phyloP scores from a whole-genome alignment of 2,329 filamentous ascomycete species.

The Fusarium azukiicola region DNA sequence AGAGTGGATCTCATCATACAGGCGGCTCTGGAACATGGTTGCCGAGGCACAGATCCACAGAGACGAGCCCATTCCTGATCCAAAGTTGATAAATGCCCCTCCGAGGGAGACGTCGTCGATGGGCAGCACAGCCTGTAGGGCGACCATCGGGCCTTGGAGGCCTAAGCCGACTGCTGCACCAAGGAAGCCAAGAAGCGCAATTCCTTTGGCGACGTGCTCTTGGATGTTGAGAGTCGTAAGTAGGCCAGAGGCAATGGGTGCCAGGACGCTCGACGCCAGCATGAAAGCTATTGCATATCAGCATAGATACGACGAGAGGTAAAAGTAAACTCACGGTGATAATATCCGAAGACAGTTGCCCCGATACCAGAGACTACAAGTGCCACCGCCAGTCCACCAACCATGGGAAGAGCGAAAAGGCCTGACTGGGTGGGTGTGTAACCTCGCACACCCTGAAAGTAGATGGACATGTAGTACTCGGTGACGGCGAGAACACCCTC shows the following conservation, averaged over 20 bases:
- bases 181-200: slow-evolving; percentile 45
- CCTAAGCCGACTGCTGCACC: slow-evolving; percentile 48
- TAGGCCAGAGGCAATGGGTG: slow-evolving; percentile 47
- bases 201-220: slow-evolving; percentile 48
- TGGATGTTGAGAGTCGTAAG: slow-evolving; percentile 47
- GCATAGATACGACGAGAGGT: fast-evolving
- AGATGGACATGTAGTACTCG: slow-evolving; percentile 54
- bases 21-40: slow-evolving; percentile 49
- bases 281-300: slow-evolving; percentile 48
- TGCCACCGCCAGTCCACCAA: slow-evolving; percentile 40
- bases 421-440: slow-evolving; percentile 46
- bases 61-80: slow-evolving; percentile 47
- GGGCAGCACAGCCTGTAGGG: slow-evolving; percentile 43
- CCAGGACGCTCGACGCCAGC: slow-evolving; percentile 46
- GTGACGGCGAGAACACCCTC: slow-evolving; percentile 50
- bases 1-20: slow-evolving; percentile 40
- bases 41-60: slow-evolving; percentile 53
- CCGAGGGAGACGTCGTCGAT: slow-evolving; percentile 49
- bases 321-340: slow-evolving; percentile 41
- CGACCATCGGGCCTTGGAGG: slow-evolving; percentile 48
- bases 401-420: slow-evolving; percentile 48
- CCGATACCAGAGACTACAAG: slow-evolving; percentile 50
- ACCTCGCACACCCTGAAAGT: slow-evolving; percentile 51
- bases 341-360: slow-evolving; percentile 48
- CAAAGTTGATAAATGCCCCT: slow-evolving; percentile 50